Base-by-base conservation (phyloP, 495 filamentous ascomycete genomes). In the Aspergillus ostianus region DNA sequence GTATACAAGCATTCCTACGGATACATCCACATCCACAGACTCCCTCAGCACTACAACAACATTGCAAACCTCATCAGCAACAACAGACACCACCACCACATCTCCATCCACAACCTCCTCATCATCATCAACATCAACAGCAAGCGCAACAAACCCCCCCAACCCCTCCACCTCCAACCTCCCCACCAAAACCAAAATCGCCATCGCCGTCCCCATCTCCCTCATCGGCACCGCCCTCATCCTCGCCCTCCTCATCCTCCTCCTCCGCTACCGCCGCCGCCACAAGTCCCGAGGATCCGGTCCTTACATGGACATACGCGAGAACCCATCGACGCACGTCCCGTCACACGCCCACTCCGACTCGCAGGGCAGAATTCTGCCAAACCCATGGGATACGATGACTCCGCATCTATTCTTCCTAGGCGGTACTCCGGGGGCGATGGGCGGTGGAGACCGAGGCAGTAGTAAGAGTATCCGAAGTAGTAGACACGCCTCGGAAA, bases 171-270 rank as follows among this genome's bases (percentile, higher is more conserved):
- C 6, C 1, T 41, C 13, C 13, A 54, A 56, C 29, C 27, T 60
- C 54, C 53, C 58, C 46, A 70, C 59, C 27, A 67, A 49, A 21
- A 75, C 62, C 26, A 75, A 71, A 52, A 57, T 78, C 44, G 73
- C 73, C 48, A 77, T 78, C 47, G 73, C 73, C 26, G 53, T 78
- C 20, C 75, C 75, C 15, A 58, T 78, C 44, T 57, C 72, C 23
- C 56, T 78, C 15, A 60, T 73, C 23, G 75, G 73, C 4, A 56
- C 69, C 9, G 51, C 64, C 5, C 53, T 70, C 27, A 57, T 78
- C 50, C 46, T 56, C 26, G 67, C 57, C 8, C 27, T 75, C 4
- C 20, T 70, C 4, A 67, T 70, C 60, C 70, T 74, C 64, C 47
- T 71, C 36, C 8, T 66, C 12, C 68, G 67, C 17, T 63, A 67